Evolutionary conservation across 257 asterid genomes (phyloP).

Genomic region (Capsicum chinense): DNA sequence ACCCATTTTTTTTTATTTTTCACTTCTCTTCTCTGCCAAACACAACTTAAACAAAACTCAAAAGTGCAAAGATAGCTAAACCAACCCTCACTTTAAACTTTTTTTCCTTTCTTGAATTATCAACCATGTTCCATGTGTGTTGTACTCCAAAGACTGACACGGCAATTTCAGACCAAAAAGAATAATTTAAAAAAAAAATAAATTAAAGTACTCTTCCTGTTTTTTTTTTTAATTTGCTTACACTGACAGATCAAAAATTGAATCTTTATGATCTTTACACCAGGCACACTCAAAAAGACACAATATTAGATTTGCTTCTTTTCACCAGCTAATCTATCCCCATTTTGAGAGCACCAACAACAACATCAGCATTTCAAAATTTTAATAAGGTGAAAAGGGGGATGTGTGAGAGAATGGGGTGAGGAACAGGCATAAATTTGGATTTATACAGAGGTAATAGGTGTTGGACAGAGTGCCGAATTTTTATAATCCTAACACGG

Average conservation of each 20-base stretch:
- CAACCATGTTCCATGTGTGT: slow-evolving; percentile 30
- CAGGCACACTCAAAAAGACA: neutral
- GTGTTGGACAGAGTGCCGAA: slow-evolving; percentile 68
- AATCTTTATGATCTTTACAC: slow-evolving; percentile 13
- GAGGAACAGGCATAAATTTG: slow-evolving; percentile 14
- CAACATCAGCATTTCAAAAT: slow-evolving; percentile 9
- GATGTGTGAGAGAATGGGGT: slow-evolving; percentile 16
- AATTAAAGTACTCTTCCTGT: neutral
- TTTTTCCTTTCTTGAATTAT: slow-evolving; percentile 21
- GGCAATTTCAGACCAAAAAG: slow-evolving; percentile 22
- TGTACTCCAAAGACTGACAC: slow-evolving; percentile 29
- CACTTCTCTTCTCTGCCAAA: neutral
- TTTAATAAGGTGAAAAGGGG: neutral
- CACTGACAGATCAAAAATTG: slow-evolving; percentile 2
- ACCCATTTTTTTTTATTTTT: slow-evolving; percentile 60
- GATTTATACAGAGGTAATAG: slow-evolving; percentile 37
- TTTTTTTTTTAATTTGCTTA: neutral
- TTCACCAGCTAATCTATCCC: neutral
- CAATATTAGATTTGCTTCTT: neutral
- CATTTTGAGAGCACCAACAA: slow-evolving; percentile 3
- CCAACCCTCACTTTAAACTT: slow-evolving; percentile 21
- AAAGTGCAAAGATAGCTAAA: neutral
- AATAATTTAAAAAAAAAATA: neutral
- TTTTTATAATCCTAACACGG: slow-evolving; percentile 23
- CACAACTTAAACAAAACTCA: neutral